These are phyloP conservation scores for Cyamopsis tetragonoloba DNA, from an alignment of 306 rosid species.

Conservation along the genomic window DNA sequence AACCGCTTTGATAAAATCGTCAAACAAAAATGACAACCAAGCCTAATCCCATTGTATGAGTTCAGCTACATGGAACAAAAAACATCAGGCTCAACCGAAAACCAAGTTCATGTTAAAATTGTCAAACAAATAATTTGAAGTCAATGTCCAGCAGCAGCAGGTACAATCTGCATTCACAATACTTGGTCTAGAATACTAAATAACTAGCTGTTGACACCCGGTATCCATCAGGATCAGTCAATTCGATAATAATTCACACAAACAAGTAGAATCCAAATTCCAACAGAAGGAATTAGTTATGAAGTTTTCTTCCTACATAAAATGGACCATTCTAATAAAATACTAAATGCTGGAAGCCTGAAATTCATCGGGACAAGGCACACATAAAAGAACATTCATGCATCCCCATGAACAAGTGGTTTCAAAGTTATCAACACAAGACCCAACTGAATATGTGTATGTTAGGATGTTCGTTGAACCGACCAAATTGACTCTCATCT, in stretches of 20 bases:
- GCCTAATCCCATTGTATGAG: not conserved
- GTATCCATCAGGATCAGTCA: not conserved
- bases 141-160: not conserved
- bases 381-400: not conserved
- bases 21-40: not conserved
- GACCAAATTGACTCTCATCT: too few species aligned
- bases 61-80: not conserved
- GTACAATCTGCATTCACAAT: not conserved
- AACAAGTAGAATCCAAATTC: not conserved
- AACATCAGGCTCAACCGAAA: not conserved
- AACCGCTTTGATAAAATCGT: not conserved
- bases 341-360: not conserved
- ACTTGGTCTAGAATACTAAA: not conserved
- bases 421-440: not conserved
- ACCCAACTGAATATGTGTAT: too few species aligned
- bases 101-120: not conserved
- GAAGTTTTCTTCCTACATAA: not conserved
- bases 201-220: not conserved
- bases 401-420: not conserved
- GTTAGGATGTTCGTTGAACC: too few species aligned
- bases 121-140: not conserved
- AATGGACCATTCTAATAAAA: not conserved
- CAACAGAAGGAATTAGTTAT: not conserved
- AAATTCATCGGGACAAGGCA: not conserved
- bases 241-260: not conserved